Evolutionary conservation across 2,329 filamentous ascomycete species (phyloP), one percentile per base, ranked within the genome.

Genomic region (Exophiala dermatitidis): DNA sequence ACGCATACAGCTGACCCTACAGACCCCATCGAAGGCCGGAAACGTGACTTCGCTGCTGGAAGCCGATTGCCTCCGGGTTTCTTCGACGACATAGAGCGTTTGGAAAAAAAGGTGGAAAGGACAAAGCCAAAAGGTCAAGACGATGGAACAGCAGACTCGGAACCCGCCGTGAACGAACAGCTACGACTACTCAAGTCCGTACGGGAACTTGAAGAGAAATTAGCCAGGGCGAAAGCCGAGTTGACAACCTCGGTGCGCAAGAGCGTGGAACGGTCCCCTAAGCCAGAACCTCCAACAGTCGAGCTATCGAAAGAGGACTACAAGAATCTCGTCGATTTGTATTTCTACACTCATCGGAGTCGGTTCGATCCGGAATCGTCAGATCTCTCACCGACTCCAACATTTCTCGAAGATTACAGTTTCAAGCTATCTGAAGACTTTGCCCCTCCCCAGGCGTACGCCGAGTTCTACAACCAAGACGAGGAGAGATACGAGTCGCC

Each of bases 251-350:
- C 54, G 2, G 33, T 61, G 38, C 42, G 9, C 19, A 46, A 52
- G 26, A 45, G 36, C 8, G n/a, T 12, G 10, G 38, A 47, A 46
- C 32, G 42, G 10, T 28, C 48, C n/a, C 42, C 4, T 12, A 10
- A 29, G n/a, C 29, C 36, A 41, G n/a, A 38, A 6, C 26, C 37
- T 19, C 34, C 44, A 58, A 52, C 30, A 52, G 64, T 50, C 50
- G 58, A 62, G 50, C 66, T 69, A 61, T 71, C 67, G 48, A 71
- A 52, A 55, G 70, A 72, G 10, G 74, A 78, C 50, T 69, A 75
- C 56, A 67, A 69, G 57, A 69, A 70, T n/a, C 63, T 78, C 53
- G 70, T 78, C 9, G 72, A 77, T 56, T 48, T 64, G n/a, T 74
- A 72, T 52, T 77, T 76, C 60, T 58, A 64, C 45, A 68, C 65